Base-by-base conservation (phyloP, 2,329 filamentous ascomycete genomes). In the Tolypocladium tropicale region DNA sequence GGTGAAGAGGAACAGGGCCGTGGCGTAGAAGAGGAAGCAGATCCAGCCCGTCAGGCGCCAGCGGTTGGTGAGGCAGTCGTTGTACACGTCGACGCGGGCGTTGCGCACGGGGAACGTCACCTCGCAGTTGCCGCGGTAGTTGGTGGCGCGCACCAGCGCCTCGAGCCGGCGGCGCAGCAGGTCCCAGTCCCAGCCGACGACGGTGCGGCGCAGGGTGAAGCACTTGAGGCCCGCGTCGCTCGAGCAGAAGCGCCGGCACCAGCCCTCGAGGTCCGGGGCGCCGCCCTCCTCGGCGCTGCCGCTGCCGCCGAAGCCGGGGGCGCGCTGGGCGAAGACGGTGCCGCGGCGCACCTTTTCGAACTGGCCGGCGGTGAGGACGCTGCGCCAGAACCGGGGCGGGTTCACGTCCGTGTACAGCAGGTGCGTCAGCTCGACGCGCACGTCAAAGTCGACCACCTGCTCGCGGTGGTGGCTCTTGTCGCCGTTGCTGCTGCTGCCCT, bases 221-320 rank as follows among this genome's bases (percentile, higher is more conserved):
- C 69, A 74, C 64, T 85, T 86, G 36, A 89, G 73, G 10, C 73
- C 73, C 1, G 81, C 75, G 25, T 74, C 72, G 60, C 78, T 82
- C 2, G 78, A 78, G 63, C 82, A 85, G 70, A 83, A 92, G 41
- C 79, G 78, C 57, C 86, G 80, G 62, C 85, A 89, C 87, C 88
- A 91, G 57, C 84, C 79, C 10, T 65, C 58, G 48, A 72, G 63
- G n/a, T 61, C 58, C 0, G 70, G 69, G 4, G 60, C 63, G 23
- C 68, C 69, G n/a, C 63, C 62, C 50, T 71, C 69, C 4, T 54
- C 55, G 21, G 59, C 58, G 25, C 65, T 63, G 6, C 62, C 60
- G 55, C 62, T 58, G 55, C 66, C 64, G 57, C 69, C 67, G 46
- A 75, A 70, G n/a, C 71, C 72, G 0, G 79, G 77, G 0, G 77